phyloP scores from a whole-genome alignment of 305 asterid genomes.

The Fraxinus platypoda region DNA sequence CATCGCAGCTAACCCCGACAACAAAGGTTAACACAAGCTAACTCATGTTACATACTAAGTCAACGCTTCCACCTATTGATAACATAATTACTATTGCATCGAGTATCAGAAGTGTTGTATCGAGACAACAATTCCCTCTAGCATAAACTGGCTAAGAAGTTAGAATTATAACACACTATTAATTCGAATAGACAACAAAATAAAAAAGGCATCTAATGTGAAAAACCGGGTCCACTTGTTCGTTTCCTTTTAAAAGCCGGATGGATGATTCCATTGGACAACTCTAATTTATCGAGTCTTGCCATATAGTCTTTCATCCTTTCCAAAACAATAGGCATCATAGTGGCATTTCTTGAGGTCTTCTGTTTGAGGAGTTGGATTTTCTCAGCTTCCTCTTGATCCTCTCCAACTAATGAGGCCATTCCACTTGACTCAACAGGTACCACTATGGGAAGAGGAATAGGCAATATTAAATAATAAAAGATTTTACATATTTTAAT shows the following conservation, averaged over 20 bases:
- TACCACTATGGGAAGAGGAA: slow-evolving; percentile 22
- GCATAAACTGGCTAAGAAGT: background rate
- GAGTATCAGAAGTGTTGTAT: background rate
- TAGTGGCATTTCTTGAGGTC: slow-evolving; percentile 53
- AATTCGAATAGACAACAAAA: background rate
- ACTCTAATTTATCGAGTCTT: slow-evolving; percentile 57
- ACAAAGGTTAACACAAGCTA: background rate
- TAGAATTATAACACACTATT: background rate
- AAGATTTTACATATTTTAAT: background rate
- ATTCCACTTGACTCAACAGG: slow-evolving; percentile 16
- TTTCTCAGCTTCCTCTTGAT: slow-evolving; percentile 40
- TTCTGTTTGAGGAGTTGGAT: slow-evolving; percentile 59
- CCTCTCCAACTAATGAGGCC: slow-evolving; percentile 11
- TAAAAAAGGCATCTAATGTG: background rate
- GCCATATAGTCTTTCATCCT: slow-evolving; percentile 68
- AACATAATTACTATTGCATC: background rate
- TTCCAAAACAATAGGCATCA: slow-evolving; percentile 47
- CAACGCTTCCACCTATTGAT: background rate
- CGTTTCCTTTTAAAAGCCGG: slow-evolving; percentile 72
- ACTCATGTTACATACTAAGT: background rate
- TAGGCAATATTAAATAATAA: background rate
- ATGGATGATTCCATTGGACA: slow-evolving; percentile 42
- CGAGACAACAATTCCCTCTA: background rate
- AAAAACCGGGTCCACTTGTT: slow-evolving; percentile 30
- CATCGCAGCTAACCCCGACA: background rate